Conservation (phyloP, 805 yeast species). For the Zygosaccharomyces siamensis region DNA sequence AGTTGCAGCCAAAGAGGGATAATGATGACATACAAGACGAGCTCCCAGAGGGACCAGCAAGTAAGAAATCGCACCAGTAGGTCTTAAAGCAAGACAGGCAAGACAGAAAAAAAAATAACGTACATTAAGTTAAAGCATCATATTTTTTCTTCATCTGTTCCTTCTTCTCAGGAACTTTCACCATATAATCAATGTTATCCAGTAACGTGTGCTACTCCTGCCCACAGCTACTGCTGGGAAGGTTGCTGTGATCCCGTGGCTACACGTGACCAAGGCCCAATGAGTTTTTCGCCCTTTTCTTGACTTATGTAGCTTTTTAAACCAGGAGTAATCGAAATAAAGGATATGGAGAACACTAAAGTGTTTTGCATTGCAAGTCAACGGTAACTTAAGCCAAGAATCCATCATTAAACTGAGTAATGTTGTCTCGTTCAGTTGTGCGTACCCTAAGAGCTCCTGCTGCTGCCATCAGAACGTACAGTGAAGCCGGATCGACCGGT, state of each 20-base stretch:
- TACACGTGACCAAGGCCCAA: slow-evolving; percentile 8
- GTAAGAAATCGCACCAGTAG: slow-evolving; percentile 32
- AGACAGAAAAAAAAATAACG: too few relatives aligned
- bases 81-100: not conserved
- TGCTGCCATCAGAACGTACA: slow-evolving; percentile 30
- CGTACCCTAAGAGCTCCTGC: slow-evolving; percentile 21
- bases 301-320: not conserved
- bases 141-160: not conserved
- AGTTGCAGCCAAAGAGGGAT: slow-evolving; percentile 31
- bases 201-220: not conserved
- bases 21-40: slow-evolving; percentile 22
- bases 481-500: slow-evolving; percentile 61
- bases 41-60: slow-evolving; percentile 25
- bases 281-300: slow-evolving; percentile 1
- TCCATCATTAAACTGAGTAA: not conserved
- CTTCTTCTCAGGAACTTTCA: not conserved
- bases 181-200: not conserved
- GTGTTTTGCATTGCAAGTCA: not conserved
- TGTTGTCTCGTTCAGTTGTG: slow-evolving; percentile 29
- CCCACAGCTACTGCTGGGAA: too few relatives aligned
- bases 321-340: not conserved
- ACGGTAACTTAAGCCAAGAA: not conserved
- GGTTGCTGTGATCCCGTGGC: not conserved
- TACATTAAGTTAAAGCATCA: too few relatives aligned
- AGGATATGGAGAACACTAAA: not conserved